Percentiles rank a stretch among this genome's conserved stretches.
Conservation (phyloP, 1,284 basidiomycete genomes). For the Ganoderma multipileum region DNA sequence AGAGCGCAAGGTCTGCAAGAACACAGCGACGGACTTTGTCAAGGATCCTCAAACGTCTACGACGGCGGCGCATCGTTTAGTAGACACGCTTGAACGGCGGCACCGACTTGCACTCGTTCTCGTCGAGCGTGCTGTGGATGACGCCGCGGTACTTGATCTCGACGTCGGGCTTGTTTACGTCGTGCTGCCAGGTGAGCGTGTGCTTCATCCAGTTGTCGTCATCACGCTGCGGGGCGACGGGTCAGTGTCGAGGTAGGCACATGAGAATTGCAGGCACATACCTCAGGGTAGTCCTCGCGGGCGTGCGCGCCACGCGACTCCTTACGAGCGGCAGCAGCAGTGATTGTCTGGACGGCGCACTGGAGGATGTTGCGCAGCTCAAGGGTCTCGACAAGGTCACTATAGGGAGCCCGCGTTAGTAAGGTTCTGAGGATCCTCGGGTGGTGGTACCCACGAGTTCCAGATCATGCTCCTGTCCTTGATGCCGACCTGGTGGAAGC, state of each 20-base stretch:
- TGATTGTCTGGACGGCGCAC: slow-evolving; percentile 95
- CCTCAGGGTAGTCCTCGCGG: slow-evolving; percentile 93
- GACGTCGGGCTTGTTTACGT: slow-evolving; percentile 80
- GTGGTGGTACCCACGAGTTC: slow-evolving; percentile 84
- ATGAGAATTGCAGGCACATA: slow-evolving; percentile 41
- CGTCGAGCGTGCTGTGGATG: slow-evolving; percentile 88
- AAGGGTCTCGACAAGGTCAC: slow-evolving; percentile 95
- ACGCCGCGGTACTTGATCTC: slow-evolving; percentile 91
- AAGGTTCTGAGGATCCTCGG: too few relatives aligned
- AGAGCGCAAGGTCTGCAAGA: too few relatives aligned
- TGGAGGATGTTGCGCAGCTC: slow-evolving; percentile 97
- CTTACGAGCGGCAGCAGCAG: slow-evolving; percentile 93
- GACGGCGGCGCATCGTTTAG: slow-evolving; percentile 43
- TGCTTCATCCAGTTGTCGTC: slow-evolving; percentile 96
- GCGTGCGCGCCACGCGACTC: slow-evolving; percentile 98
- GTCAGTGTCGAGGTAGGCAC: background rate
- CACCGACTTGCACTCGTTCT: slow-evolving; percentile 93
- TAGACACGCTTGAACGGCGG: slow-evolving; percentile 91
- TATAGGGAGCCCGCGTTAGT: too few relatives aligned
- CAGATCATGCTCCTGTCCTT: slow-evolving; percentile 99
- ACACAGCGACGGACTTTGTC: background rate
- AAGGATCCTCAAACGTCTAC: background rate
- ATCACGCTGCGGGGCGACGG: slow-evolving; percentile 63
- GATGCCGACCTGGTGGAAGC: slow-evolving; percentile 91
- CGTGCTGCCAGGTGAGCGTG: slow-evolving; percentile 87